Conservation (phyloP, 2,329 filamentous ascomycete species). For the Trichophyton rubrum region DNA sequence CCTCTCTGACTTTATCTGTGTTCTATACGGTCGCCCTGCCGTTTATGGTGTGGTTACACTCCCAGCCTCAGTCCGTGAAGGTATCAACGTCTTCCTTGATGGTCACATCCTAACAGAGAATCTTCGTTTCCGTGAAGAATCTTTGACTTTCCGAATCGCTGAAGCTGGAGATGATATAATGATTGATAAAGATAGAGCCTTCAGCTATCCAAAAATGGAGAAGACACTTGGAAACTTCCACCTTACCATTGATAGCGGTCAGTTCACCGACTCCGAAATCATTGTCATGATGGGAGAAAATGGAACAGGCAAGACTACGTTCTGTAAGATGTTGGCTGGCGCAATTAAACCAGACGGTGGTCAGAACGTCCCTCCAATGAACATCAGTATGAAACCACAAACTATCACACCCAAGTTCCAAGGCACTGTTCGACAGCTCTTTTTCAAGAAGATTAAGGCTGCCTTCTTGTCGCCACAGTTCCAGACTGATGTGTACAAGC, state of each 20-base stretch:
- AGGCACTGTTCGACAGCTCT: conserved; percentile 90
- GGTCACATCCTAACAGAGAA: conserved; percentile 98
- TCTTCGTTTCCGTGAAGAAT: conserved; percentile 94
- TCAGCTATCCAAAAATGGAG: conserved; percentile 78
- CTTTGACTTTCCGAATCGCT: conserved; percentile 84
- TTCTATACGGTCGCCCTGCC: conserved; percentile 88
- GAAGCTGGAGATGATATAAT: conserved; percentile 83
- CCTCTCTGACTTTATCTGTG: conserved; percentile 95
- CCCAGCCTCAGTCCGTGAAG: conserved; percentile 90
- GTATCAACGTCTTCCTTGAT: conserved; percentile 98
- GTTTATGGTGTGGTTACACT: conserved; percentile 97
- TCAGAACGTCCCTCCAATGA: conserved; percentile 75
- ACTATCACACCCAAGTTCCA: conserved; percentile 98
- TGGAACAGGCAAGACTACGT: conserved; percentile 97
- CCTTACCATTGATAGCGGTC: conserved; percentile 65
- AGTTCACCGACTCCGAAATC: conserved; percentile 96
- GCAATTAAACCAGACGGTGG: conserved; percentile 79
- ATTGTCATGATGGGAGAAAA: conserved; percentile 99
- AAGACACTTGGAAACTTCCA: conserved; percentile 87
- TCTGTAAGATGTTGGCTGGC: conserved; percentile 91
- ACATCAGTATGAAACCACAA: conserved; percentile 98
- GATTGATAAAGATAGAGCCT: conserved; percentile 70
- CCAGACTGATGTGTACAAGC: conserved; percentile 98
- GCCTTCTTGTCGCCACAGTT: conserved; percentile 95
- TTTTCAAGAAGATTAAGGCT: conserved; percentile 99